Evolutionary conservation across 305 asterid genomes (phyloP).

Genomic region (Ilex paraguariensis): DNA sequence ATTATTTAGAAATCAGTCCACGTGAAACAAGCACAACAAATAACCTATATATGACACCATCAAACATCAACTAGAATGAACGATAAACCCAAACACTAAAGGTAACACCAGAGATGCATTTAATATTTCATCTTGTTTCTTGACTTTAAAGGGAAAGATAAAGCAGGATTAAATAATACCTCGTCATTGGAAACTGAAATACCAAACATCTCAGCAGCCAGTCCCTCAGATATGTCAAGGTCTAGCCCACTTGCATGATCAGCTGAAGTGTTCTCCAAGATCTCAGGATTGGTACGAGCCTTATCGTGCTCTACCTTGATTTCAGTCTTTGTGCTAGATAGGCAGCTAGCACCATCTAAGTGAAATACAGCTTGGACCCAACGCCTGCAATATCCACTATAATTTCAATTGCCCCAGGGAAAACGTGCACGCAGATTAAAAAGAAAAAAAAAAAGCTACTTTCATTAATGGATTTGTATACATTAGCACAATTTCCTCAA

Average conservation of each 20-base stretch:
- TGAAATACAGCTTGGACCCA: conserved; percentile 96
- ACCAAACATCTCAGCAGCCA: conserved; percentile 76
- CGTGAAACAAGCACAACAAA: too few relatives aligned
- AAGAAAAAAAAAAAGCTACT: too few relatives aligned
- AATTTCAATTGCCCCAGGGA: conserved; percentile 4
- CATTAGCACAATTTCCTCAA: too few relatives aligned
- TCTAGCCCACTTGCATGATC: conserved; percentile 32
- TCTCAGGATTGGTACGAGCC: conserved; percentile 21
- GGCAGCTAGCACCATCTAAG: conserved; percentile 18
- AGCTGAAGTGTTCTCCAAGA: conserved; percentile 22
- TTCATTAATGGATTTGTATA: too few relatives aligned
- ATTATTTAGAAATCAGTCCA: too few relatives aligned
- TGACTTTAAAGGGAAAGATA: background rate
- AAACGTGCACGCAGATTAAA: too few relatives aligned
- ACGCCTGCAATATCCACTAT: conserved; percentile 41
- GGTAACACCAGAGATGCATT: too few relatives aligned
- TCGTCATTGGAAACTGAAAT: conserved; percentile 53
- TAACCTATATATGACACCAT: background rate
- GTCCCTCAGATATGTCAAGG: conserved; percentile 70
- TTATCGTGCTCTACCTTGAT: conserved; percentile 18
- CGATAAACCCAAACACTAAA: too few relatives aligned
- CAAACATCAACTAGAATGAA: background rate
- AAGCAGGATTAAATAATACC: conserved; percentile 34
- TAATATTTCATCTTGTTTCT: too few relatives aligned
- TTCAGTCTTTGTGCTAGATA: conserved; percentile 15